Conservation (phyloP, 805 yeast species). For the Lachancea kluyveri region DNA sequence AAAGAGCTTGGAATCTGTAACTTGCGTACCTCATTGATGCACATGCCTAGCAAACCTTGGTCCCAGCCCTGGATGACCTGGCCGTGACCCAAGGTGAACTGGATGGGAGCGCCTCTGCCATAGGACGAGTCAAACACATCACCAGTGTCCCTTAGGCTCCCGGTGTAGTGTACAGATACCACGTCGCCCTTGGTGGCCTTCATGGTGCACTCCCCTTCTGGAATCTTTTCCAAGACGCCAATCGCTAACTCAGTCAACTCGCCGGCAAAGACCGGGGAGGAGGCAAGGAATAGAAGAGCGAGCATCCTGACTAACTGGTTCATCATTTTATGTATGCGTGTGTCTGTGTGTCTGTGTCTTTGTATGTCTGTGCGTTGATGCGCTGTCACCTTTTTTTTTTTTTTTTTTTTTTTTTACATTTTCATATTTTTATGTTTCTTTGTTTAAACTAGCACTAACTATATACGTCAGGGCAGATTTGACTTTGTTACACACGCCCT, state of each 20-base stretch:
- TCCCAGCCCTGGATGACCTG: slow-evolving; percentile 91
- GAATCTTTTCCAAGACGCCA: slow-evolving; percentile 44
- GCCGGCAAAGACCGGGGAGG: slow-evolving; percentile 16
- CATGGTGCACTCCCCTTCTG: slow-evolving; percentile 46
- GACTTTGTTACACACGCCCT: no score
- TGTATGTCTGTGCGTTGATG: no score
- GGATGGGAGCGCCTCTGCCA: slow-evolving; percentile 57
- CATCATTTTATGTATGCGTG: no score
- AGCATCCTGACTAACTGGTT: no score
- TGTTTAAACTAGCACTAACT: no score
- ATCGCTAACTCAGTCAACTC: slow-evolving; percentile 24
- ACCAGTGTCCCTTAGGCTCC: slow-evolving; percentile 55
- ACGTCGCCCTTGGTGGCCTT: slow-evolving; percentile 60
- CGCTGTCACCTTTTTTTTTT: no score
- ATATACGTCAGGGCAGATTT: no score
- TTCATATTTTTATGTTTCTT: no score
- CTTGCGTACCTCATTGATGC: slow-evolving; percentile 81
- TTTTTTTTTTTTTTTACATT: no score
- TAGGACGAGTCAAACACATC: slow-evolving; percentile 70
- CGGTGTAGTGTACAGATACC: slow-evolving; percentile 75
- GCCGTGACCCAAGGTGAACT: slow-evolving; percentile 69
- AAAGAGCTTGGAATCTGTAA: slow-evolving; percentile 71
- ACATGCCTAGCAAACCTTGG: slow-evolving; percentile 74
- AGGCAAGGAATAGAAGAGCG: slow-evolving; percentile 4
- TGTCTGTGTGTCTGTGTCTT: no score